Conservation (phyloP, 202 grass and related monocot species). For the Schoenoplectus tabernaemontani region DNA sequence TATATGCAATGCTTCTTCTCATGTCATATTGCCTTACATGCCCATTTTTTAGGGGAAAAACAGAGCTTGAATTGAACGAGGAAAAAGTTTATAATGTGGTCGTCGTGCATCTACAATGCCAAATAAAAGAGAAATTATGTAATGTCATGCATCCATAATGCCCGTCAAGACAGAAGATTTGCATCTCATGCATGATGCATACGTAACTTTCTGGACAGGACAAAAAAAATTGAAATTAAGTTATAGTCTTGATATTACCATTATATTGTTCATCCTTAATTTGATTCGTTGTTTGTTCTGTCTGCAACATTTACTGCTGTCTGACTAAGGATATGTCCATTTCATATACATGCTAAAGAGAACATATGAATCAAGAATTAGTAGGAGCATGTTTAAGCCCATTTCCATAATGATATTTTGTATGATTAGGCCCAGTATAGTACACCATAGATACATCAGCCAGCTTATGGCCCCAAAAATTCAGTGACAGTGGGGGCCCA, state of each 20-base stretch:
- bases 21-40: background rate
- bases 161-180: background rate
- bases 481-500: background rate
- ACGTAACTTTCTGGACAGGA: background rate
- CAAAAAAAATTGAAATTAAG: background rate
- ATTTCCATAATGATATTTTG: background rate
- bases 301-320: background rate
- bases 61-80: background rate
- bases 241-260: background rate
- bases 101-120: background rate
- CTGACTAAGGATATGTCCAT: background rate
- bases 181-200: conserved; percentile 1
- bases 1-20: background rate
- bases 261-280: background rate
- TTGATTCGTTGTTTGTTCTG: background rate
- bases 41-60: background rate
- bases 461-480: background rate
- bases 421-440: background rate
- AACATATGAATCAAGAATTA: background rate
- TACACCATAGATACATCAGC: background rate
- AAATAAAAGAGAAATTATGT: background rate
- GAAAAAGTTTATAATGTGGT: background rate
- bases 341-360: background rate
- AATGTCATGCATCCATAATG: background rate
- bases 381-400: background rate